Conservation (phyloP, 768 basidiomycete species). For the Leucocoprinus leucothites region DNA sequence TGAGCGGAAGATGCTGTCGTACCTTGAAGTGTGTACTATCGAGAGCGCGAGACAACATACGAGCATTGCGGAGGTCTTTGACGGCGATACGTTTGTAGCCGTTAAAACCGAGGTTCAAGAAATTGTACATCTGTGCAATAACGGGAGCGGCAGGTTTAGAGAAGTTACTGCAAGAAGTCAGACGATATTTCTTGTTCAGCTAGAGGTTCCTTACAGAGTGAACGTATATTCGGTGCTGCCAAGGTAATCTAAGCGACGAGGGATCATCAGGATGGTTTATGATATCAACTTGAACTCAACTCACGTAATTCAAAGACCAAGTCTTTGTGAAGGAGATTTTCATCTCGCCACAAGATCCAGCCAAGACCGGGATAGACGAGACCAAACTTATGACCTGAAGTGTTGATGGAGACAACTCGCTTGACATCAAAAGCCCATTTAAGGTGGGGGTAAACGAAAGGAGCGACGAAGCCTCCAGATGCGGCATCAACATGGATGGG, state of each 20-base stretch:
- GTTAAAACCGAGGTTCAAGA: constrained; percentile 55
- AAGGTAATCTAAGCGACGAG: constrained; percentile 39
- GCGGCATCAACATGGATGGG: constrained; percentile 71
- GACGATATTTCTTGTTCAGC: neutral
- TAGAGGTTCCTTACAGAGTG: constrained; percentile 34
- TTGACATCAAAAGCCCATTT: constrained; percentile 59
- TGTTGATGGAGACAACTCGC: constrained; percentile 53
- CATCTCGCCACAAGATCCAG: constrained; percentile 62
- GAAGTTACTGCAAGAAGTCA: constrained; percentile 37
- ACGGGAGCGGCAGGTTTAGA: constrained; percentile 57
- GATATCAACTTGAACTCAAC: constrained; percentile 10
- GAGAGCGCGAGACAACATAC: constrained; percentile 53
- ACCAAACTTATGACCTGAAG: constrained; percentile 60
- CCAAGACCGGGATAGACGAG: constrained; percentile 52
- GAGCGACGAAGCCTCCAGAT: constrained; percentile 61
- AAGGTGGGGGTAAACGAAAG: constrained; percentile 54
- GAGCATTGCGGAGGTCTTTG: constrained; percentile 53
- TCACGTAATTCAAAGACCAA: constrained; percentile 62
- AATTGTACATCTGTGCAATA: constrained; percentile 58
- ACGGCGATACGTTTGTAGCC: constrained; percentile 44
- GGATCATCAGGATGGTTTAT: constrained; percentile 1
- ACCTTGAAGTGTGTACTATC: constrained; percentile 52
- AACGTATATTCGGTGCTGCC: constrained; percentile 61
- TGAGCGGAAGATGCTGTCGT: neutral
- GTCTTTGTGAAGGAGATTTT: constrained; percentile 55